A percentile compares a stretch with the other conserved stretches of the same genome.
Evolutionary conservation across 768 basidiomycete species (phyloP).

Genomic region (Boletus bicolor): DNA sequence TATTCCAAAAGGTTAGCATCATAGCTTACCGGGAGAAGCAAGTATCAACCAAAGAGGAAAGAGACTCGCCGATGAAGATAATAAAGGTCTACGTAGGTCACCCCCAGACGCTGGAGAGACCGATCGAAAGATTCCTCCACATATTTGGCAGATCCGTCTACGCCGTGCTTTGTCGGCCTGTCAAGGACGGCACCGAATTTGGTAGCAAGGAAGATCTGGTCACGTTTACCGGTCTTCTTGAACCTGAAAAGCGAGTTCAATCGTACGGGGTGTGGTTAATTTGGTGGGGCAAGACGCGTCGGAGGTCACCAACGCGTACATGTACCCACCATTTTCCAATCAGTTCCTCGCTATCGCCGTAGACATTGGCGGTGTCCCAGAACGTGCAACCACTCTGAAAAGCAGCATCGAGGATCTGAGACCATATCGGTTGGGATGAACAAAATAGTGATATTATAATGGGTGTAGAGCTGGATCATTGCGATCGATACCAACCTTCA

Average conservation of each 20-base stretch:
- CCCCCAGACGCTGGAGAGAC: slow-evolving; percentile 42
- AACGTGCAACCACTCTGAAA: slow-evolving; percentile 40
- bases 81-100: slow-evolving; percentile 44
- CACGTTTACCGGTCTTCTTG: slow-evolving; percentile 42
- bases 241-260: slow-evolving; percentile 33
- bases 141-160: slow-evolving; percentile 42
- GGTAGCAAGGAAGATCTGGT: slow-evolving; percentile 58
- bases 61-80: slow-evolving; percentile 40
- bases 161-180: slow-evolving; percentile 14
- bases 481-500: slow-evolving; percentile 40
- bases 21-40: background rate
- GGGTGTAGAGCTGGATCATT: too few species aligned
- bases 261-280: too few species aligned
- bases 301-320: background rate
- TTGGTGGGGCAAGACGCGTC: background rate
- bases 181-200: slow-evolving; percentile 46
- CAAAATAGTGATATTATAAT: background rate
- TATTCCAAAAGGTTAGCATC: background rate
- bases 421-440: background rate
- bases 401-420: slow-evolving; percentile 42
- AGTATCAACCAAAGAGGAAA: background rate
- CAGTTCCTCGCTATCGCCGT: slow-evolving; percentile 42
- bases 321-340: slow-evolving; percentile 41
- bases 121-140: slow-evolving; percentile 36
- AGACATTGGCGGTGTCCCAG: slow-evolving; percentile 48